Evolutionary conservation across 1,139 yeast species (phyloP), one percentile per base, ranked within the genome.

Genomic region (Saccharomyces hybrid): DNA sequence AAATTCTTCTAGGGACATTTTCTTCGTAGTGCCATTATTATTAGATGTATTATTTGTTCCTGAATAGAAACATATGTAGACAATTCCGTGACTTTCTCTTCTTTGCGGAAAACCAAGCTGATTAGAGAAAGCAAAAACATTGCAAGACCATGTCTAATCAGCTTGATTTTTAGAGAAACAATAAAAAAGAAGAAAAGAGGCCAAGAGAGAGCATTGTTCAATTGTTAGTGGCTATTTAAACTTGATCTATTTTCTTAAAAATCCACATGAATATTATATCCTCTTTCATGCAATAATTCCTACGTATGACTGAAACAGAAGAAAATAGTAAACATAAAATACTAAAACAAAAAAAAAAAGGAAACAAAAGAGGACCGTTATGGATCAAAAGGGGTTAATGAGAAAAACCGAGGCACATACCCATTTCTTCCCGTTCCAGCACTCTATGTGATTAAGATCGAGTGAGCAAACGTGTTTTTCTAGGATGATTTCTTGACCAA

Each of bases 1-100:
- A 58, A 68, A 68, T 54, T 68, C 71, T 53, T 68, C 71, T 48
- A 68, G 59, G 38, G 71, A 68, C 71, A 68, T 68, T 55, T 67
- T 68, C 56, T 67, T 67, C 51, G 62, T 63, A 34, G 62, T 60
- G 54, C 63, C 67, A 63, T 57, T 57, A 50, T 56, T 55, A 48
- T 50, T 54, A 50, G 57, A 48, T 20, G 44, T 38, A 20, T 38
- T 38, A 20, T 38, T 38, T 13, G 44, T 38, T 38, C 44, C 44
- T 38, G 25, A 20, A 20, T 11, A 38, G 44, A 38, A 38, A 38
- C 25, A 38, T 38, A 20, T 20, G 9, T 38, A 38, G 44, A 38
- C 44, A 38, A 38, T 38, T 20, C 25, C 44, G 26, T 38, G 44
- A 14, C 44, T 26, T 38, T 38, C 25, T 20, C 44, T 20, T 38